Conservation (phyloP, 2,329 filamentous ascomycete species). For the Aspergillus sp. region DNA sequence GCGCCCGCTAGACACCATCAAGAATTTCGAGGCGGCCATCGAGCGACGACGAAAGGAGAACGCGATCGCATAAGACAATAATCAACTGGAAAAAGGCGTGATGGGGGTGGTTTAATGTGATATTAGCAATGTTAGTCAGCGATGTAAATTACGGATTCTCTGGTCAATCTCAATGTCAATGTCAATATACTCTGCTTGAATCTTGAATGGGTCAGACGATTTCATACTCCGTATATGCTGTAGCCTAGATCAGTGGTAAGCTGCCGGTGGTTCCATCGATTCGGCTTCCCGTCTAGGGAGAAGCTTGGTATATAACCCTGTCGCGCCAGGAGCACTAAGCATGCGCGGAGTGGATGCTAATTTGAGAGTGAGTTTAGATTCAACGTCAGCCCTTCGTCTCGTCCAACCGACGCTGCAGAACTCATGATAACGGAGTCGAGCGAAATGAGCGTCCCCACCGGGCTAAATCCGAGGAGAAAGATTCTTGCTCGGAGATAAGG, state of each 20-base stretch:
- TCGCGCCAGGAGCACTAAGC: not conserved
- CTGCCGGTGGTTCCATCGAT: too few species aligned
- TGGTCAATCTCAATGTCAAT: too few species aligned
- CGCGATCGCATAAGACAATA: conserved; percentile 12
- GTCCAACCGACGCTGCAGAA: not conserved
- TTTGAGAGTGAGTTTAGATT: too few species aligned
- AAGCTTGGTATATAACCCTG: not conserved
- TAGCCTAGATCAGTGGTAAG: not conserved
- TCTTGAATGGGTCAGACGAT: too few species aligned
- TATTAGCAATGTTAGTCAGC: not conserved
- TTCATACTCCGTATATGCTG: not conserved
- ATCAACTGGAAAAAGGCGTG: not conserved
- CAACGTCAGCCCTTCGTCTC: not conserved
- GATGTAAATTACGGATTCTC: not conserved
- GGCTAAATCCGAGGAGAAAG: not conserved
- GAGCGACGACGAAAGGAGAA: conserved; percentile 60
- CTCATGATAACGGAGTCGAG: not conserved
- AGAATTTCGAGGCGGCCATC: conserved; percentile 85
- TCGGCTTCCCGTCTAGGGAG: too few species aligned
- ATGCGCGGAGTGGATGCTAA: too few species aligned
- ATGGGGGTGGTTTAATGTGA: not conserved
- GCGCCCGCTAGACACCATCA: conserved; percentile 86
- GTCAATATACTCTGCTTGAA: too few species aligned
- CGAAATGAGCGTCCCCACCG: not conserved
- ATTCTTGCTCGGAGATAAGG: conserved; percentile 9